These are phyloP conservation scores for Fusarium vanettenii DNA, from an alignment of 2,329 filamentous ascomycete genomes.

Conservation along the genomic window DNA sequence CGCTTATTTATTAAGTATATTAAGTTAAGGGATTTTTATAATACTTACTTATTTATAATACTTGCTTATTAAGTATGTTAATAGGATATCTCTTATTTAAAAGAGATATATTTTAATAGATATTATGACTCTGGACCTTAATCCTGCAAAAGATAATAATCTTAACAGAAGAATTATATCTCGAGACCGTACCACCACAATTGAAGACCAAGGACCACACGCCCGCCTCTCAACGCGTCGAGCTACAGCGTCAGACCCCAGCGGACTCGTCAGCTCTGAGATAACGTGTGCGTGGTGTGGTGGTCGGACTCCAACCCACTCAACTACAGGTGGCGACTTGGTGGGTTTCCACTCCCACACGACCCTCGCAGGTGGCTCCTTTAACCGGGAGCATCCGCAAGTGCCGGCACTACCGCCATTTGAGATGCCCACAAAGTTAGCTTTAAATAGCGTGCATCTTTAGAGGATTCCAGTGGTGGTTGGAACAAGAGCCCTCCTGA, in stretches of 20 bases:
- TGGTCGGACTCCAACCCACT: neutral
- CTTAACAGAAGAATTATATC: no score
- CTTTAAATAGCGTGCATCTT: neutral
- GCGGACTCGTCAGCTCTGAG: neutral
- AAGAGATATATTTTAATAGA: no score
- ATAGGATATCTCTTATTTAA: no score
- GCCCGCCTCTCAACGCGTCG: neutral
- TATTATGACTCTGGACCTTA: no score
- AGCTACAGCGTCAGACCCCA: neutral
- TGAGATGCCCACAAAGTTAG: neutral
- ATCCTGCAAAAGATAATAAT: no score
- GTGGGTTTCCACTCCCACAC: neutral
- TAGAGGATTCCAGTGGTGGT: neutral
- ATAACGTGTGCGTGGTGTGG: neutral
- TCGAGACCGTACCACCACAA: no score
- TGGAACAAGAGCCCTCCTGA: neutral
- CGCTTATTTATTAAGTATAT: neutral
- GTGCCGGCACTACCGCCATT: neutral
- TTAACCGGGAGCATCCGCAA: neutral
- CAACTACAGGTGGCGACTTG: slow-evolving; percentile 2
- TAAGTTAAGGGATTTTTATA: neutral
- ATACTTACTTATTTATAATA: no score
- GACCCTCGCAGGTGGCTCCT: neutral
- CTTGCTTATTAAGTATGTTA: no score
- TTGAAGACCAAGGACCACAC: no score